These are phyloP conservation scores for Pseudodiploospora longispora DNA, from an alignment of 2,329 filamentous ascomycete species.

Conservation along the genomic window DNA sequence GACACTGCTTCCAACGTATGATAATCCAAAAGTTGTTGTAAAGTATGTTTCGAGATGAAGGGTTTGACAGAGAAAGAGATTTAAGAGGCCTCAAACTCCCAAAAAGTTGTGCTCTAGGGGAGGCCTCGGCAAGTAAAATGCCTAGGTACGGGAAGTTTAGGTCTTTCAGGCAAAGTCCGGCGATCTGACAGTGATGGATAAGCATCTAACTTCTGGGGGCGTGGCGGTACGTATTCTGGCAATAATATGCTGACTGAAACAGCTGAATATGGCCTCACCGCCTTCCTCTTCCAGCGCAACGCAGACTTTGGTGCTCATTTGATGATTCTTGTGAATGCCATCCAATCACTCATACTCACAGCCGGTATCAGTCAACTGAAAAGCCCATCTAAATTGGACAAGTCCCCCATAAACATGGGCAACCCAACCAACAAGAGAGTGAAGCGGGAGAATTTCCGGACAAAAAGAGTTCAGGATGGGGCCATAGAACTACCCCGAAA, in stretches of 20 bases:
- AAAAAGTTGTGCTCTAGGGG: too few relatives aligned
- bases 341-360: constrained; percentile 8
- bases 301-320: not conserved
- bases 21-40: too few relatives aligned
- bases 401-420: constrained; percentile 14
- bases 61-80: too few relatives aligned
- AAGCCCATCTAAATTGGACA: not conserved
- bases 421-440: constrained; percentile 45
- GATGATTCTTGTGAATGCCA: constrained; percentile 9
- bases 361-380: constrained; percentile 8
- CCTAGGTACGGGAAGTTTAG: too few relatives aligned
- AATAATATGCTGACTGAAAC: too few relatives aligned
- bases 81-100: too few relatives aligned
- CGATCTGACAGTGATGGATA: too few relatives aligned
- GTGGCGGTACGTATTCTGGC: too few relatives aligned
- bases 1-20: not conserved
- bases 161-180: too few relatives aligned
- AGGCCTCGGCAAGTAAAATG: too few relatives aligned
- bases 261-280: constrained; percentile 12
- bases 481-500: constrained; percentile 71
- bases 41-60: too few relatives aligned
- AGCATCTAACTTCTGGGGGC: too few relatives aligned
- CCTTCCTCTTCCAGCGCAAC: constrained; percentile 14
- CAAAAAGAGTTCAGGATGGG: constrained; percentile 42
- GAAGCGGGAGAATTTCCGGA: constrained; percentile 59